Base-by-base conservation (phyloP, 1,139 yeast species). In the Diutina mesorugosa region DNA sequence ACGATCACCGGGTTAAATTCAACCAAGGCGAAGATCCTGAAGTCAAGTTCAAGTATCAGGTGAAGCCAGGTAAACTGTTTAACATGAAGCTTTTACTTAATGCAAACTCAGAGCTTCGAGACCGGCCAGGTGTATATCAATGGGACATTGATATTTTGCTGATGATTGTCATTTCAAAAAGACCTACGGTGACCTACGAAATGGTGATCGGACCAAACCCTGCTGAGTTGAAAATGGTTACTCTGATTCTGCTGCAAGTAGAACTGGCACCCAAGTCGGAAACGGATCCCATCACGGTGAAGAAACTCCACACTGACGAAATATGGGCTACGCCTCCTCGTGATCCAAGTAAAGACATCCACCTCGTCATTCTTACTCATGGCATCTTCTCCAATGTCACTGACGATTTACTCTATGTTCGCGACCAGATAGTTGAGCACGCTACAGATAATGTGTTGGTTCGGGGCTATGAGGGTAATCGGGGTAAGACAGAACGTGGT, bases 1-100 rank as follows among this genome's bases (percentile, higher is more conserved):
- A 77, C 63, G 64, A 73, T 55, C 69, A 69, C 57, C 71, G 67
- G 30, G 61, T 66, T 55, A 59, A 62, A 56, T 70, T 72, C 57
- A 65, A 65, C 55, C 76, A 76, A 10, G 18, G 35, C 6, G 69
- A 64, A 1, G 61, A 69, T 47, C 55, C 58, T 9, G 62, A 60
- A 9, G 60, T 61, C 26, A 69, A 67, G 53, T 62, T 62, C 56
- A 55, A 57, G 9, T 60, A 60, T 53, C 56, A 60, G 18, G 56
- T 62, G 51, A 61, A 61, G 45, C 63, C 64, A 21, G 64, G 64
- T 38, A 63, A 62, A 55, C 61, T 63, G 32, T 62, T 62, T 52
- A 61, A 61, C 52, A 63, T 62, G 10, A 53, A 47, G 41, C 57
- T 62, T 14, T 72, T 69, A 61, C 67, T 72, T 55, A 74, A 76